phyloP scores from a whole-genome alignment of 176 grass and related monocot genomes.

The Miscanthus lutarioriparius region DNA sequence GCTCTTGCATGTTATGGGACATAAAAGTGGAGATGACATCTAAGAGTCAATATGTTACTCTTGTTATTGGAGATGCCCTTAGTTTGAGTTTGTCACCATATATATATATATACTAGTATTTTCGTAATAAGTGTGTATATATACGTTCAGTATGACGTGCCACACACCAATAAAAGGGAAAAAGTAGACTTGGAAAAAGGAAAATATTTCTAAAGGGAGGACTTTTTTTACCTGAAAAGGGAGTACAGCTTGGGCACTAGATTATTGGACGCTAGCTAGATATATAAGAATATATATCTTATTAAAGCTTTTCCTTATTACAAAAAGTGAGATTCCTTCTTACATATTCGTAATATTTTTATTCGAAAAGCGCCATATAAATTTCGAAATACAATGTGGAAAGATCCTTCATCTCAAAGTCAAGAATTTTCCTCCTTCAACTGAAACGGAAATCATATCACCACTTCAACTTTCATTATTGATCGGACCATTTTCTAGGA shows the following conservation, averaged over 20 bases:
- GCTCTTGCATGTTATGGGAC: too few species aligned
- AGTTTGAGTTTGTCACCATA: too few species aligned
- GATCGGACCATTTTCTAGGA: not conserved
- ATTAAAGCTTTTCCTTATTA: not conserved
- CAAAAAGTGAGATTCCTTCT: not conserved
- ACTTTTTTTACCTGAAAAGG: not conserved
- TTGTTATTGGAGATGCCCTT: too few species aligned
- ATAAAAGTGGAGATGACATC: too few species aligned
- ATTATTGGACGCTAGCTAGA: not conserved
- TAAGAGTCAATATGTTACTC: too few species aligned
- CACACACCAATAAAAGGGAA: too few species aligned
- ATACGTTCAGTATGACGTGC: too few species aligned
- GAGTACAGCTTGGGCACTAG: not conserved
- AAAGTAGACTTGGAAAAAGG: not conserved
- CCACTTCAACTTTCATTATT: not conserved
- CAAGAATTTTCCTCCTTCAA: conserved; percentile 21
- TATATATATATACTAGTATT: too few species aligned
- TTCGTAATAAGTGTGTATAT: too few species aligned
- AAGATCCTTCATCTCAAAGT: not conserved
- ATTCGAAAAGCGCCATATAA: not conserved
- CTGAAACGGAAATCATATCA: not conserved
- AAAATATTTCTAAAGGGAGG: not conserved
- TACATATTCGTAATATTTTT: not conserved
- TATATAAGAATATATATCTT: not conserved
- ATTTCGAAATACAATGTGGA: not conserved